Evolutionary conservation across 2,329 filamentous ascomycete genomes (phyloP).

Genomic region (Paecilomyces sp.): DNA sequence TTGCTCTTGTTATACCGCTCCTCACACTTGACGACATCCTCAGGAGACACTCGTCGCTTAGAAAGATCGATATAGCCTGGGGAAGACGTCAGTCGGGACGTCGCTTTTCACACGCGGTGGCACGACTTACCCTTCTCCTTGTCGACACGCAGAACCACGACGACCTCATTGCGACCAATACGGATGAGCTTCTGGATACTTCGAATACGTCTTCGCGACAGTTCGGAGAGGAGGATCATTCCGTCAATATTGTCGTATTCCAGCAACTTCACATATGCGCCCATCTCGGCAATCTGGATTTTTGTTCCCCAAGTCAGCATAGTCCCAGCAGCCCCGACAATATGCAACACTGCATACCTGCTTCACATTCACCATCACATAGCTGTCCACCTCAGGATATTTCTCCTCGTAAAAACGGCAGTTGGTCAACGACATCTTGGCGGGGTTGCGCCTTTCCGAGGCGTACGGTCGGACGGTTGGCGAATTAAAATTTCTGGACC

Average conservation of each 20-base stretch:
- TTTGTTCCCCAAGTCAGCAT: conserved; percentile 7
- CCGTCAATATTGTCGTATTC: conserved; percentile 99
- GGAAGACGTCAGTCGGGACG: conserved; percentile 1
- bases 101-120: background rate
- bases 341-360: conserved; percentile 52
- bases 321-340: conserved; percentile 1
- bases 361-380: conserved; percentile 99
- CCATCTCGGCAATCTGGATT: conserved; percentile 92
- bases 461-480: background rate
- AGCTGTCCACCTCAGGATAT: conserved; percentile 96
- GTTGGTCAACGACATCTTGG: conserved; percentile 89
- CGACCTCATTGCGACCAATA: conserved; percentile 95
- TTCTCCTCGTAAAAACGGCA: conserved; percentile 98
- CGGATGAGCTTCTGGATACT: conserved; percentile 98
- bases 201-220: conserved; percentile 95
- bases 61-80: conserved; percentile 93
- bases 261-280: conserved; percentile 97
- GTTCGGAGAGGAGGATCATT: conserved; percentile 98
- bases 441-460: conserved; percentile 33
- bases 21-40: conserved; percentile 97
- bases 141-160: conserved; percentile 96
- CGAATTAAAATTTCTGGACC: background rate
- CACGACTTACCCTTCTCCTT: conserved; percentile 78
- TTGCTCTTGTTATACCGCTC: conserved; percentile 99
- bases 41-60: conserved; percentile 93